These are phyloP conservation scores for Alternaria novae-zelandiae DNA, from an alignment of 2,329 filamentous ascomycete genomes.

Conservation along the genomic window DNA sequence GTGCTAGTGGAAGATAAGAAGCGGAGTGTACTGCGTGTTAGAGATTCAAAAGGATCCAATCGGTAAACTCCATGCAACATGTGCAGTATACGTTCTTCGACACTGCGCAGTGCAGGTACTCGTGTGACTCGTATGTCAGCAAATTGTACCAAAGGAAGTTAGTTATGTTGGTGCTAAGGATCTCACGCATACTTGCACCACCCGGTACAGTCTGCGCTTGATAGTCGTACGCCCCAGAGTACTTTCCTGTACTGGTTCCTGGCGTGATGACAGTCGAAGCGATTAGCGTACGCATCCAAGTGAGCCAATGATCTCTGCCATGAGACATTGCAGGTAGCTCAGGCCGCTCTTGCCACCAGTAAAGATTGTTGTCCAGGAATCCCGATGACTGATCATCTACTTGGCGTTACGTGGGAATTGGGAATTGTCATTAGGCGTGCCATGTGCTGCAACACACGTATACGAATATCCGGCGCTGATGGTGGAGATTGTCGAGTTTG, in stretches of 20 bases:
- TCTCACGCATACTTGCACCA: neutral
- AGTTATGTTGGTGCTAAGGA: neutral
- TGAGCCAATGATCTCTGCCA: neutral
- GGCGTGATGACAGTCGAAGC: neutral
- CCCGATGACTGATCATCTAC: neutral
- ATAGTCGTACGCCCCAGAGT: no score
- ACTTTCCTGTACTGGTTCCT: neutral
- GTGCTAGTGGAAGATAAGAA: neutral
- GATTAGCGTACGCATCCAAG: neutral
- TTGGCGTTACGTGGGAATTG: neutral
- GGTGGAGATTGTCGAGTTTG: neutral
- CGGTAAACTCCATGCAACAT: neutral
- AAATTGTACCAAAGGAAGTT: neutral
- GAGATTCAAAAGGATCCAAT: neutral
- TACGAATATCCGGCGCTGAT: neutral
- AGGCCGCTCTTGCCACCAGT: neutral
- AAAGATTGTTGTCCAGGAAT: neutral
- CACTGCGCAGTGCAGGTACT: neutral
- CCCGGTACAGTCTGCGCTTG: neutral
- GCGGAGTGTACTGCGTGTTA: neutral
- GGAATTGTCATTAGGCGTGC: neutral
- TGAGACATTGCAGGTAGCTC: neutral
- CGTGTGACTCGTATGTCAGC: neutral
- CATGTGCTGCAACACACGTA: neutral
- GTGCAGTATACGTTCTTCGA: neutral